Conservation (phyloP, 306 rosid genomes). For the Dryas drummondii region DNA sequence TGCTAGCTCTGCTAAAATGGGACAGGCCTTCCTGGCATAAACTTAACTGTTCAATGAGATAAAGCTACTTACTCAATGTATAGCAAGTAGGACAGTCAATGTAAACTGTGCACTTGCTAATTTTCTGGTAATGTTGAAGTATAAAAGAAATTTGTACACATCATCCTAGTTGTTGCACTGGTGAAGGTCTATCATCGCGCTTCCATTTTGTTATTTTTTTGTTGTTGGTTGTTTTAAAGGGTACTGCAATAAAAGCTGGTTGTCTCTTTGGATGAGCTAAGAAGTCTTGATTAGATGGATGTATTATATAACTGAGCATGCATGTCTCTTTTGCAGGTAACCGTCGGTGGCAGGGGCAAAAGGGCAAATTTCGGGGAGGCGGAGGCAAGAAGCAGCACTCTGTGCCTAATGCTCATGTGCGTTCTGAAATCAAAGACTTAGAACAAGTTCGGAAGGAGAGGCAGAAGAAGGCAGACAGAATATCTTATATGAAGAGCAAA, state of each 20-base stretch:
- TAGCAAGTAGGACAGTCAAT: no score
- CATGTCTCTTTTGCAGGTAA: slow-evolving; percentile 38
- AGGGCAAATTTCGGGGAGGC: slow-evolving; percentile 40
- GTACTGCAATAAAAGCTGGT: background rate
- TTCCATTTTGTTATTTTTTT: background rate
- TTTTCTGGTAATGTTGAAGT: background rate
- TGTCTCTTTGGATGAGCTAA: background rate
- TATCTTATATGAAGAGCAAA: slow-evolving; percentile 55
- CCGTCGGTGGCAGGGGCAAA: slow-evolving; percentile 34
- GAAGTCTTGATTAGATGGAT: background rate
- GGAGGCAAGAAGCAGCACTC: slow-evolving; percentile 51
- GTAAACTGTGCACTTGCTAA: background rate
- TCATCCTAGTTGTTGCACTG: background rate
- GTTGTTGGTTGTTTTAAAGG: background rate
- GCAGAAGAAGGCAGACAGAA: slow-evolving; percentile 59
- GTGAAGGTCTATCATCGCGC: background rate
- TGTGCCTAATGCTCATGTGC: slow-evolving; percentile 69
- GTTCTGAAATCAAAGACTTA: slow-evolving; percentile 74
- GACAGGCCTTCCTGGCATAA: no score
- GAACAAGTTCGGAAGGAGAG: slow-evolving; percentile 86
- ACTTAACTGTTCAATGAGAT: background rate
- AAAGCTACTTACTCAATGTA: background rate
- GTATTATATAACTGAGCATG: background rate
- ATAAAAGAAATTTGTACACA: background rate
- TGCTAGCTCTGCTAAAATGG: background rate